Evolutionary conservation across 345 rosid species (phyloP).

Genomic region (Camelina sativa): DNA sequence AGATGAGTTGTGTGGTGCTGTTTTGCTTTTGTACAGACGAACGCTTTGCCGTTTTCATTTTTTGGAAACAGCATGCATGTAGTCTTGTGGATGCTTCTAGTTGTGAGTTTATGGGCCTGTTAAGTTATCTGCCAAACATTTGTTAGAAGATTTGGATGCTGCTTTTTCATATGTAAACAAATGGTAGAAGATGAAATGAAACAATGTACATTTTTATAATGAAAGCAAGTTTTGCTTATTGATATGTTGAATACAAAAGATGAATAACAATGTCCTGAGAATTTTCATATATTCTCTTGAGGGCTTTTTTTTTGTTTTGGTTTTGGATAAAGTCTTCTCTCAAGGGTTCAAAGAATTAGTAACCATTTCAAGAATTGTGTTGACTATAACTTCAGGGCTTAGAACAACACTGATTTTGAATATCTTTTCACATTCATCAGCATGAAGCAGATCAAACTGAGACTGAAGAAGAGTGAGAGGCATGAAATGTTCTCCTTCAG

Average conservation of each 20-base stretch:
- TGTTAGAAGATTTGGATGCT: no score
- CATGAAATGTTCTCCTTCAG: conserved; percentile 82
- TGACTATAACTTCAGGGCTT: conserved; percentile 54
- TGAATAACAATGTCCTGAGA: neutral
- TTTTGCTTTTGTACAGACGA: neutral
- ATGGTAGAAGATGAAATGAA: neutral
- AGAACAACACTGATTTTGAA: conserved; percentile 59
- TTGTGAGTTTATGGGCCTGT: neutral
- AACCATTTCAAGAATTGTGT: conserved; percentile 34
- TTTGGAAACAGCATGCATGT: neutral
- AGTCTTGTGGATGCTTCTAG: no score
- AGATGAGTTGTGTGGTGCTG: neutral
- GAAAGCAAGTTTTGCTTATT: conserved; percentile 4
- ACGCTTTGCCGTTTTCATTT: conserved; percentile 10
- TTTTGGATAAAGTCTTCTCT: neutral
- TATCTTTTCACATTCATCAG: conserved; percentile 61
- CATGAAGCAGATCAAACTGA: conserved; percentile 73
- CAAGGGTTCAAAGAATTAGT: conserved; percentile 6
- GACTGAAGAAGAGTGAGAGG: conserved; percentile 74
- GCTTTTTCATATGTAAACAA: neutral
- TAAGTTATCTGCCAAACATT: neutral
- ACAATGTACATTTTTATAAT: neutral
- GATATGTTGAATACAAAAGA: neutral
- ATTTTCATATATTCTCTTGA: no score
- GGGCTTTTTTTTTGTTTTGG: no score